These are phyloP conservation scores for Thalassiosira mediterranea DNA, from an alignment of 352 stramenopile genomes.

Conservation along the genomic window DNA sequence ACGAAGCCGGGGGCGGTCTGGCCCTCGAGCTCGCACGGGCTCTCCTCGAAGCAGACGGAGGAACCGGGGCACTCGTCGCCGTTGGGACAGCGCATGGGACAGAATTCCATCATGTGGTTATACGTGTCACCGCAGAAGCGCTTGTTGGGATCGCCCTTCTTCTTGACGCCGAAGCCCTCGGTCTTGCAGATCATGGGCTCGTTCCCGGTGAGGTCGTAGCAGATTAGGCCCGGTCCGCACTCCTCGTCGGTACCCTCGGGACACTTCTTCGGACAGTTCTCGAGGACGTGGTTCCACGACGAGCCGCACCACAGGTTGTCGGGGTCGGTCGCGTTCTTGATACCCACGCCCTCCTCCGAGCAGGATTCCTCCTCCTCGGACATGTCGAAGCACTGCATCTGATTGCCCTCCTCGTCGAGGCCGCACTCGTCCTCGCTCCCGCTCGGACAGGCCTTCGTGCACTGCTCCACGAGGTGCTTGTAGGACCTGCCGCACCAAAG, in stretches of 20 bases:
- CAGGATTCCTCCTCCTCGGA: constrained; percentile 12
- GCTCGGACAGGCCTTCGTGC: constrained; percentile 20
- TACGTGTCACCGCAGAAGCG: constrained; percentile 16
- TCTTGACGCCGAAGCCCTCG: constrained; percentile 36
- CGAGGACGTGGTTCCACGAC: constrained; percentile 14
- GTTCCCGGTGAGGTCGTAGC: constrained; percentile 45
- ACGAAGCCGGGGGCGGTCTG: constrained; percentile 1
- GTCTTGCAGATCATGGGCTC: constrained; percentile 35
- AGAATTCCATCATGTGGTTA: constrained; percentile 20
- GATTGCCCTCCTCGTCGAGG: constrained; percentile 6
- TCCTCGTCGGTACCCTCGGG: constrained; percentile 28
- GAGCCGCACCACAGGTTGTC: constrained; percentile 14
- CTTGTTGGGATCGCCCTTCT: constrained; percentile 34
- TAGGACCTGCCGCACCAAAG: constrained; percentile 27
- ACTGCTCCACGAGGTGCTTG: constrained; percentile 29
- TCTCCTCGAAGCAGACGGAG: constrained; percentile 36
- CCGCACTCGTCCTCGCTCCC: constrained; percentile 18
- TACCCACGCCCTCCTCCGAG: constrained; percentile 12
- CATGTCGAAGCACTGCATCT: constrained; percentile 39
- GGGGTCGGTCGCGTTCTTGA: constrained; percentile 18
- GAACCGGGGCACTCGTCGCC: constrained; percentile 32
- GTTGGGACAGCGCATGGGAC: constrained; percentile 27
- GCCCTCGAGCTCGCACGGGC: constrained; percentile 17
- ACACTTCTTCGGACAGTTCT: constrained; percentile 22
- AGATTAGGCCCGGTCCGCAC: constrained; percentile 3